Percentiles rank a stretch among this genome's conserved stretches.
Evolutionary conservation across 805 yeast genomes (phyloP).

Genomic region (Gaillardinia entomophila): DNA sequence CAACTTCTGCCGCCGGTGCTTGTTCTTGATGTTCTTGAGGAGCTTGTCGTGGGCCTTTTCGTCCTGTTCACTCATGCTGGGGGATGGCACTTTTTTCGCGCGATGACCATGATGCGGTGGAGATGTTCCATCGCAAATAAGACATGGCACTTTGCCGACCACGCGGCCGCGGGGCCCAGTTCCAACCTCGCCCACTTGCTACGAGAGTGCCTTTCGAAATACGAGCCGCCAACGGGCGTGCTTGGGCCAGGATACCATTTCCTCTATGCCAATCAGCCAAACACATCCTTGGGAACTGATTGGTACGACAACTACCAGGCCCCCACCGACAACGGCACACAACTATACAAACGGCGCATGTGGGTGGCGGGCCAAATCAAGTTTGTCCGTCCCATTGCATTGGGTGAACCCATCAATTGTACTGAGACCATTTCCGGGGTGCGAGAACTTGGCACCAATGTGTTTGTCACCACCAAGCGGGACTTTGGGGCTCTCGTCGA

Average conservation of each 20-base stretch:
- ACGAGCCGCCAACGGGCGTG: not conserved
- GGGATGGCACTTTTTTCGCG: not conserved
- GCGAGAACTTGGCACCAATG: slow-evolving; percentile 27
- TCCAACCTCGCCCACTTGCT: not conserved
- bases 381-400: slow-evolving; percentile 24
- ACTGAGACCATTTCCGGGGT: slow-evolving; percentile 45
- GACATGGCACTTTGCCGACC: not conserved
- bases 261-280: slow-evolving; percentile 58
- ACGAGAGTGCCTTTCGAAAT: not conserved
- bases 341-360: slow-evolving; percentile 53
- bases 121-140: not conserved
- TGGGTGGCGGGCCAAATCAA: slow-evolving; percentile 72
- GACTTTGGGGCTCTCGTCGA: slow-evolving; percentile 39
- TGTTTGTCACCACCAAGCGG: slow-evolving; percentile 54
- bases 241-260: slow-evolving; percentile 57
- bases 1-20: slow-evolving; percentile 72
- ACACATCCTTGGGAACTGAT: slow-evolving; percentile 49
- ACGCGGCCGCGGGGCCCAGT: not conserved
- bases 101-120: not conserved
- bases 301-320: slow-evolving; percentile 81
- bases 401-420: slow-evolving; percentile 41
- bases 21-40: slow-evolving; percentile 55
- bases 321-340: slow-evolving; percentile 33
- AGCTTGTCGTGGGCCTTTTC: slow-evolving; percentile 7
- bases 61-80: slow-evolving; percentile 2